Evolutionary conservation across 495 filamentous ascomycete genomes (phyloP).

Genomic region (Elaphomyces granulatus): DNA sequence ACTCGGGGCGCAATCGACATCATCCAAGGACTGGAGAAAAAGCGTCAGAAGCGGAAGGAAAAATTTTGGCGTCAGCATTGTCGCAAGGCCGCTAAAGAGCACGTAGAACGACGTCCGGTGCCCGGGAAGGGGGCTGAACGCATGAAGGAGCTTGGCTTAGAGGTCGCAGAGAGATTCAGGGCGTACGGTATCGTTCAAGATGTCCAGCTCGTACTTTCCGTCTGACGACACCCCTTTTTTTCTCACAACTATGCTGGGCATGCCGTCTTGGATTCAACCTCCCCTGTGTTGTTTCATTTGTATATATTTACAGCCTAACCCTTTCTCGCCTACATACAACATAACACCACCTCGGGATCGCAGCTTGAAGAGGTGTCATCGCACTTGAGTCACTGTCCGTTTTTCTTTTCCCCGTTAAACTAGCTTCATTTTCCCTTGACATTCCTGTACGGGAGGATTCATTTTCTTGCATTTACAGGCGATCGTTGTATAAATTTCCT

Average conservation of each 20-base stretch:
- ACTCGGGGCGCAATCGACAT: constrained; percentile 87
- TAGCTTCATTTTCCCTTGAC: no score
- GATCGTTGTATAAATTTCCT: constrained; percentile 8
- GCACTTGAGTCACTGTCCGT: no score
- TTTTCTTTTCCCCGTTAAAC: no score
- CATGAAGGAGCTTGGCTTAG: constrained; percentile 85
- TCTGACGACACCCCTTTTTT: no score
- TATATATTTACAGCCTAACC: no score
- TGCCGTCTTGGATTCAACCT: constrained; percentile 6
- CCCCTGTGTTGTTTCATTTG: constrained; percentile 14
- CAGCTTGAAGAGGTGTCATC: no score
- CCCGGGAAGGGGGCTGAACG: constrained; percentile 82
- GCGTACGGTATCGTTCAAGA: constrained; percentile 43
- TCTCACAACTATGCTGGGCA: constrained; percentile 8
- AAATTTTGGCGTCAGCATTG: constrained; percentile 78
- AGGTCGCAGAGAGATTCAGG: constrained; percentile 62
- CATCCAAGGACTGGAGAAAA: constrained; percentile 88
- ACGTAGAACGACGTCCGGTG: constrained; percentile 40
- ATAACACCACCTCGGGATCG: neutral
- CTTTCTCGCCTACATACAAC: constrained; percentile 29
- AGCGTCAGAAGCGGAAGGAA: constrained; percentile 78
- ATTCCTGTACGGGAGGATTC: no score
- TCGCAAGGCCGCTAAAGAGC: constrained; percentile 48
- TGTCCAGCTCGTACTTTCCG: constrained; percentile 68
- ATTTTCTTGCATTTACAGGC: constrained; percentile 17